phyloP scores from a whole-genome alignment of 768 basidiomycete species.

The Psilocybe subaeruginosa region DNA sequence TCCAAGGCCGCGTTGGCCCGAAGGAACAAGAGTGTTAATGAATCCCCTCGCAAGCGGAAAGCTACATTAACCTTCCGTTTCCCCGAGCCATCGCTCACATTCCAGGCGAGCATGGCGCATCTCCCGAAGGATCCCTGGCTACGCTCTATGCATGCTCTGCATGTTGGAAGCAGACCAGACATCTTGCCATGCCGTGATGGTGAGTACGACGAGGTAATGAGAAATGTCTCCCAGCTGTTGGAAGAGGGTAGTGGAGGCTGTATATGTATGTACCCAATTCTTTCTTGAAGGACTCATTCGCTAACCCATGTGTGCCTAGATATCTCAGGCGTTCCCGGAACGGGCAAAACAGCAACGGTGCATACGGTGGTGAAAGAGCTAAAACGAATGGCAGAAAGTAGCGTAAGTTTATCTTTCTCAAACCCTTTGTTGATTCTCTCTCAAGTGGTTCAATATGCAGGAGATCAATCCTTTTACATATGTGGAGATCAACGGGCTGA shows the following conservation, averaged over 20 bases:
- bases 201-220: conserved; percentile 78
- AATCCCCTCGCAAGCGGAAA: conserved; percentile 31
- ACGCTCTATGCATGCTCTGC: conserved; percentile 87
- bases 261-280: conserved; percentile 66
- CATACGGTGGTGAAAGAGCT: conserved; percentile 91
- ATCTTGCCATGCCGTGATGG: conserved; percentile 86
- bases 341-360: conserved; percentile 98
- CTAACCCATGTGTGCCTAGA: conserved; percentile 50
- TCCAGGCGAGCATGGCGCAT: conserved; percentile 44
- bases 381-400: conserved; percentile 83
- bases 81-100: conserved; percentile 36
- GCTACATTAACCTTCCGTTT: conserved; percentile 26
- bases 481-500: conserved; percentile 96
- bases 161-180: conserved; percentile 92
- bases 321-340: conserved; percentile 98
- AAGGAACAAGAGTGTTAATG: conserved; percentile 29
- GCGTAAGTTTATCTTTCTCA: conserved; percentile 46
- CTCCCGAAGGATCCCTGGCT: conserved; percentile 81
- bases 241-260: conserved; percentile 96
- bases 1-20: conserved; percentile 68
- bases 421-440: not conserved
- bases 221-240: conserved; percentile 79
- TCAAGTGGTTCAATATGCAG: conserved; percentile 37
- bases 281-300: not conserved
- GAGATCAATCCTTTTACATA: conserved; percentile 95